Conservation (phyloP, 1,139 yeast genomes). For the Kodamaea fungicola region DNA sequence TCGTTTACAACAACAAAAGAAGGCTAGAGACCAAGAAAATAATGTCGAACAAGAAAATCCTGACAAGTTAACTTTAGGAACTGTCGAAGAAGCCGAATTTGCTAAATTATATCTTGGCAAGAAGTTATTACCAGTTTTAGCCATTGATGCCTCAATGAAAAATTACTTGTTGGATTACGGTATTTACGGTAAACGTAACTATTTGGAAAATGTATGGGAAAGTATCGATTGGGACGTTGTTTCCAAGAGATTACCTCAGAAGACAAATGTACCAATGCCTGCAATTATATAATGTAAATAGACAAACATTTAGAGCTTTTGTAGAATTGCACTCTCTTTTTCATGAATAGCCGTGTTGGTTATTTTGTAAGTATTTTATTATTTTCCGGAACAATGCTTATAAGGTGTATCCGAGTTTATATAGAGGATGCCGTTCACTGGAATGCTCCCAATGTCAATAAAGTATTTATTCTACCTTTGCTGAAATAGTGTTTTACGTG, state of each 20-base stretch:
- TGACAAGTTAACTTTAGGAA: slow-evolving; percentile 27
- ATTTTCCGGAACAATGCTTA: too few relatives aligned
- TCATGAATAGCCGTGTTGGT: too few relatives aligned
- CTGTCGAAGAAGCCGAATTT: slow-evolving; percentile 44
- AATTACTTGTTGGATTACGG: slow-evolving; percentile 72
- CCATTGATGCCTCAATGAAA: slow-evolving; percentile 70
- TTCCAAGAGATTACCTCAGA: slow-evolving; percentile 53
- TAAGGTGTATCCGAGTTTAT: too few relatives aligned
- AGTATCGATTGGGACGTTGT: slow-evolving; percentile 71
- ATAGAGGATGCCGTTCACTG: too few relatives aligned
- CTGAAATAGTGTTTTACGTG: too few relatives aligned
- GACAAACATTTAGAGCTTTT: too few relatives aligned
- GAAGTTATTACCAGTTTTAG: slow-evolving; percentile 58
- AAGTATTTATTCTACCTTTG: too few relatives aligned
- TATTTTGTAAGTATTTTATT: too few relatives aligned
- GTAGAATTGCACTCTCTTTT: too few relatives aligned
- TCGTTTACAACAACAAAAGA: slow-evolving; percentile 33
- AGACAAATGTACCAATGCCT: slow-evolving; percentile 21
- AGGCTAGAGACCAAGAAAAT: slow-evolving; percentile 21
- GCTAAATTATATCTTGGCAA: slow-evolving; percentile 33
- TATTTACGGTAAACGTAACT: slow-evolving; percentile 64
- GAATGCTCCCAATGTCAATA: too few relatives aligned
- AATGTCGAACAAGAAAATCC: slow-evolving; percentile 7
- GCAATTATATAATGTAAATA: slow-evolving; percentile 2
- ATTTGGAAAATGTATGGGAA: slow-evolving; percentile 68